Evolutionary conservation across 2,329 filamentous ascomycete genomes (phyloP).

Genomic region (Leptographium galeiforme): DNA sequence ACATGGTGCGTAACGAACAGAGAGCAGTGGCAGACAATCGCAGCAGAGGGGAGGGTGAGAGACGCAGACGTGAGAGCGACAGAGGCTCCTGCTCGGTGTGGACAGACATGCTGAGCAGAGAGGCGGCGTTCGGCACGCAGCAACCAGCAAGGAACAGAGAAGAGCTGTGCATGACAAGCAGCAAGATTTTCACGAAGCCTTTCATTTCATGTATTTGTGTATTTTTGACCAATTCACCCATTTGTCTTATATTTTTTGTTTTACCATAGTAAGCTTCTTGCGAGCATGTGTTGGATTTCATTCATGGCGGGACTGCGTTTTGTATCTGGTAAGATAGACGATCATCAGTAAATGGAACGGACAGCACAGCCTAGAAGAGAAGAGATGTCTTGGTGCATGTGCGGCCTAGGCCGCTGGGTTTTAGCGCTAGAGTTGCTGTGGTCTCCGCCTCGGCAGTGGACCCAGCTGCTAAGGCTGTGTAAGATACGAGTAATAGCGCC

Average conservation of each 20-base stretch:
- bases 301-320: background rate
- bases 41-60: background rate
- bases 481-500: too few species aligned
- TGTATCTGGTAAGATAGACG: background rate
- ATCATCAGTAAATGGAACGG: too few species aligned
- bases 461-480: too few species aligned
- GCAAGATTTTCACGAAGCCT: slow-evolving; percentile 1
- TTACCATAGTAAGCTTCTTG: background rate
- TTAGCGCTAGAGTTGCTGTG: too few species aligned
- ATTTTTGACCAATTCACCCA: background rate
- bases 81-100: background rate
- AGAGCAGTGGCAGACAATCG: background rate
- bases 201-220: slow-evolving; percentile 1
- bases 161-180: background rate
- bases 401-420: too few species aligned
- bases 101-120: background rate
- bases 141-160: background rate
- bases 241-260: background rate
- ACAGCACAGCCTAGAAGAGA: too few species aligned
- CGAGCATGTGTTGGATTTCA: background rate
- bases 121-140: background rate
- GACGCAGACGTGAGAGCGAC: background rate
- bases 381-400: too few species aligned
- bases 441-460: too few species aligned
- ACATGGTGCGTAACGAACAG: slow-evolving; percentile 6